Evolutionary conservation across 371 early-diverging fungal species (phyloP).

Genomic region (Mucor lusitanicus): DNA sequence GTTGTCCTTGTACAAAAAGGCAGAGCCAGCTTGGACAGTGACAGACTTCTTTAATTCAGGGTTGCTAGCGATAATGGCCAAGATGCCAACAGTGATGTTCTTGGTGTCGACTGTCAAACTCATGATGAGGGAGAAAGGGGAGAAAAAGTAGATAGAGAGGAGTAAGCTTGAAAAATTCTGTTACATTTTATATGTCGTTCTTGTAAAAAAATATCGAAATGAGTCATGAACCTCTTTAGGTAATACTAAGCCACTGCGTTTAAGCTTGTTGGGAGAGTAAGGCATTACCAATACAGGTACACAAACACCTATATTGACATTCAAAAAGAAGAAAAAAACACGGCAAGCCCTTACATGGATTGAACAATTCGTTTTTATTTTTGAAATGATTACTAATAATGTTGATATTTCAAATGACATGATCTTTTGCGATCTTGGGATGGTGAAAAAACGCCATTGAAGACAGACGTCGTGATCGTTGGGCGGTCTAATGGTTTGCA

Average conservation of each 20-base stretch:
- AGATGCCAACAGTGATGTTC: slow-evolving; percentile 44
- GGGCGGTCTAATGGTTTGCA: no score
- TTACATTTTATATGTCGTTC: not conserved
- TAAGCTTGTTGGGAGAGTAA: not conserved
- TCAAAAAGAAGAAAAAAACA: not conserved
- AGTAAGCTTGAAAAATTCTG: not conserved
- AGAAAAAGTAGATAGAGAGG: not conserved
- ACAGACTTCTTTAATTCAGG: slow-evolving; percentile 9
- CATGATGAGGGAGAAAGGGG: slow-evolving; percentile 3
- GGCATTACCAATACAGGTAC: not conserved
- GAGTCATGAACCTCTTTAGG: slow-evolving; percentile 6
- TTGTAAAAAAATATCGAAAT: slow-evolving; percentile 1
- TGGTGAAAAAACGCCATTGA: no score
- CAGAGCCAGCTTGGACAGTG: slow-evolving; percentile 14
- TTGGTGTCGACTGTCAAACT: slow-evolving; percentile 41
- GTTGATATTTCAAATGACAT: no score
- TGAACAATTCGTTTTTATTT: no score
- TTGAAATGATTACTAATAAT: no score
- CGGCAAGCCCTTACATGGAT: no score
- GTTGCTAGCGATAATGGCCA: slow-evolving; percentile 32
- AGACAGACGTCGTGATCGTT: no score
- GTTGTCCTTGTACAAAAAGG: slow-evolving; percentile 11
- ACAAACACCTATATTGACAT: not conserved
- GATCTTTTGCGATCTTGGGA: no score
- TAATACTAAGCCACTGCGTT: slow-evolving; percentile 2